Percentiles rank a stretch among this genome's conserved stretches.
Evolutionary conservation across 805 yeast genomes (phyloP).

Genomic region (Wickerhamiella bombiphila): DNA sequence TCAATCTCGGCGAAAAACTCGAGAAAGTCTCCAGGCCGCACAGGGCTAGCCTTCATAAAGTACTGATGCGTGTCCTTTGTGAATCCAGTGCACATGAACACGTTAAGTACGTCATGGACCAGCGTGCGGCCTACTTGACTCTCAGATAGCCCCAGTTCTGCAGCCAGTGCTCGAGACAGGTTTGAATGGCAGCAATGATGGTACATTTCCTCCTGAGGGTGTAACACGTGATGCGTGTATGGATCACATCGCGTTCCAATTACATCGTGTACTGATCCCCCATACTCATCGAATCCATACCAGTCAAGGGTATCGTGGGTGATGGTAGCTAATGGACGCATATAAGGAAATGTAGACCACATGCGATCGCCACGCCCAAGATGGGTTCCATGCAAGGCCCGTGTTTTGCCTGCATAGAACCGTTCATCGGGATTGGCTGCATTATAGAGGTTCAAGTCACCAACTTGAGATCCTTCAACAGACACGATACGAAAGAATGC

Average conservation of each 20-base stretch:
- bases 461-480: not conserved
- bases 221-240: not conserved
- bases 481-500: not conserved
- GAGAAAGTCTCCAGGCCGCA: not conserved
- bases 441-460: not conserved
- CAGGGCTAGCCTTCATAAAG: not conserved
- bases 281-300: not conserved
- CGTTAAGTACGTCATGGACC: not conserved
- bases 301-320: not conserved
- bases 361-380: not conserved
- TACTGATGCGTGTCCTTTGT: not conserved
- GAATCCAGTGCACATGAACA: not conserved
- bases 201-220: not conserved
- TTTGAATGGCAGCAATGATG: not conserved
- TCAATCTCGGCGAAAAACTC: not conserved
- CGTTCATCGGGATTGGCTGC: not conserved
- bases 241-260: not conserved
- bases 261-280: not conserved
- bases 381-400: not conserved
- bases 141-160: not conserved
- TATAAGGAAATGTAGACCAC: not conserved
- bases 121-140: not conserved
- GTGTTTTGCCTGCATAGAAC: not conserved
- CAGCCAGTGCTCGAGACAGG: not conserved
- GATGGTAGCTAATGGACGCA: not conserved